Conservation (phyloP, 495 filamentous ascomycete genomes). For the Rhypophila decipiens region DNA sequence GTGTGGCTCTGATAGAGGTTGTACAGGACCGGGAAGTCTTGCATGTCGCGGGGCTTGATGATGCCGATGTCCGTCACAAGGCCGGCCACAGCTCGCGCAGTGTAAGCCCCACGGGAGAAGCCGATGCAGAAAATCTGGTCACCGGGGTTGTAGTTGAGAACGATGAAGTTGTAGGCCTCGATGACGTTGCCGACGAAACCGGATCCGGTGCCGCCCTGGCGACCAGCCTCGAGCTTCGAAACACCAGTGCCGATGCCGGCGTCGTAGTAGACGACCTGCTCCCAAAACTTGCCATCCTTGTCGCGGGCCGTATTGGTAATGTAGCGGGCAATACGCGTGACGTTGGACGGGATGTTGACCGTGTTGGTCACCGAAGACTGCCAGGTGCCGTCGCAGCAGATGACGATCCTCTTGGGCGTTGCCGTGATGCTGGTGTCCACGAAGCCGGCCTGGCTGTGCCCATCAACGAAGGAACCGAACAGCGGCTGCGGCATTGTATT, state of each 20-base stretch:
- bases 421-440: conserved; percentile 1
- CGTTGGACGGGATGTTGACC: conserved; percentile 11
- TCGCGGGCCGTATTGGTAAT: not conserved
- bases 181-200: conserved; percentile 34
- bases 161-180: conserved; percentile 54
- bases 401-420: conserved; percentile 11
- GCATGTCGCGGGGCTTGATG: conserved; percentile 28
- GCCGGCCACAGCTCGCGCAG: conserved; percentile 52
- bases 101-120: conserved; percentile 63
- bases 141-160: conserved; percentile 50
- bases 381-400: conserved; percentile 21
- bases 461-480: not conserved
- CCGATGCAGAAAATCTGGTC: conserved; percentile 62
- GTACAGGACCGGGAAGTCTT: not conserved
- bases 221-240: not conserved
- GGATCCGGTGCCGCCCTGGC: not conserved
- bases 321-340: conserved; percentile 7
- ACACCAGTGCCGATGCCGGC: conserved; percentile 12
- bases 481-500: too few relatives aligned
- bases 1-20: conserved; percentile 1
- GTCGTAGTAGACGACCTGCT: conserved; percentile 20
- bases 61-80: conserved; percentile 51
- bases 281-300: not conserved
- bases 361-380: conserved; percentile 5
- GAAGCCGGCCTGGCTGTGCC: conserved; percentile 1